Evolutionary conservation across 2,329 filamentous ascomycete genomes (phyloP).

Genomic region (Cladosporium sp.): DNA sequence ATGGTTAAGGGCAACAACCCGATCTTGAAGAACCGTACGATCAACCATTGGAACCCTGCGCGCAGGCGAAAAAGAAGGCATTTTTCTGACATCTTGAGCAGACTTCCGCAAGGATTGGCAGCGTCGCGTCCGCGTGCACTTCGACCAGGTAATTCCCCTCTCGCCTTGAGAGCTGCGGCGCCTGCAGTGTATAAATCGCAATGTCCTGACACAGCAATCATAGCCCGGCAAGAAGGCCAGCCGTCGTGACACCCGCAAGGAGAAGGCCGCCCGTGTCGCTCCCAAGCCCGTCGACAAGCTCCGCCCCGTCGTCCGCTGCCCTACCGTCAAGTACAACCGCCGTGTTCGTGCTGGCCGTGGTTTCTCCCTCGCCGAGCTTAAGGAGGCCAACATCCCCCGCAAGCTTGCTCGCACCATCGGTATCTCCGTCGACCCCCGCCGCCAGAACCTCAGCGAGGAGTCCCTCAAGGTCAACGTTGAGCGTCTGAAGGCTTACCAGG

Average conservation of each 20-base stretch:
- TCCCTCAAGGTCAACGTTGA: slow-evolving; percentile 90
- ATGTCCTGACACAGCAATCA: slow-evolving; percentile 32
- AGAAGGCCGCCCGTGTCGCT: slow-evolving; percentile 92
- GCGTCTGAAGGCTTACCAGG: slow-evolving; percentile 96
- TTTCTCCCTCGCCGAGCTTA: slow-evolving; percentile 96
- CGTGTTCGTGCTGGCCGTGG: slow-evolving; percentile 93
- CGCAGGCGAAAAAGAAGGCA: neutral
- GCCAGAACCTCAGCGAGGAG: slow-evolving; percentile 96
- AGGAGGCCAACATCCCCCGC: slow-evolving; percentile 95
- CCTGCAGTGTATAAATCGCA: slow-evolving; percentile 39
- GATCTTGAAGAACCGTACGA: slow-evolving; percentile 73
- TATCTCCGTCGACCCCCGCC: slow-evolving; percentile 93
- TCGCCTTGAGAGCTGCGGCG: slow-evolving; percentile 51
- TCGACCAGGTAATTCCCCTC: slow-evolving; percentile 87
- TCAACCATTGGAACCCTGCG: neutral
- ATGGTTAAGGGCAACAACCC: slow-evolving; percentile 99
- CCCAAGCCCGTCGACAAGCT: slow-evolving; percentile 97
- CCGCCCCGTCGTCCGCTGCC: slow-evolving; percentile 94
- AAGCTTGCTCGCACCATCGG: slow-evolving; percentile 93
- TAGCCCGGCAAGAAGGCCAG: slow-evolving; percentile 95
- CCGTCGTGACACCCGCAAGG: slow-evolving; percentile 83
- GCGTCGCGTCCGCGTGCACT: slow-evolving; percentile 97
- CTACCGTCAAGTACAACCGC: slow-evolving; percentile 97
- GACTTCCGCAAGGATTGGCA: slow-evolving; percentile 99
- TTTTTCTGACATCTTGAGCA: slow-evolving; percentile 40